These are phyloP conservation scores for Gracilaria vermiculophylla DNA, from an alignment of 23 red algal genomes.

Conservation along the genomic window DNA sequence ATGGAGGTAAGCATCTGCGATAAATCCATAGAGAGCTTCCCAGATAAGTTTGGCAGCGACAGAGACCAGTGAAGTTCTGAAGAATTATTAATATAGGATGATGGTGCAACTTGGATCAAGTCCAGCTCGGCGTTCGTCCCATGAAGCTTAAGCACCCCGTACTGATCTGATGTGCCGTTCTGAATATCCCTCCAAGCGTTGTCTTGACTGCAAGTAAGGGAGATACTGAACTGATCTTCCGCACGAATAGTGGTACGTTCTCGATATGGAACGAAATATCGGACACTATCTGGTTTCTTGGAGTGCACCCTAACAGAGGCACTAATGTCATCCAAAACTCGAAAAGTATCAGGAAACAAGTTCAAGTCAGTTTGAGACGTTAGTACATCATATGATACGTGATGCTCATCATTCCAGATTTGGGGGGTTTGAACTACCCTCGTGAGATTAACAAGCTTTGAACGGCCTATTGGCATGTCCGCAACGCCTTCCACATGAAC, in stretches of 20 bases:
- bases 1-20: neutral
- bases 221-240: conserved; percentile 27
- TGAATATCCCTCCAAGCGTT: conserved; percentile 60
- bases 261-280: conserved; percentile 53
- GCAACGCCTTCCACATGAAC: conserved; percentile 17
- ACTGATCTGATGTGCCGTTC: neutral
- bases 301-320: neutral
- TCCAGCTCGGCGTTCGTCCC: conserved; percentile 28
- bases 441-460: conserved; percentile 23
- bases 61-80: conserved; percentile 30
- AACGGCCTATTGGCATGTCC: neutral
- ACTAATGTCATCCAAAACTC: conserved; percentile 41
- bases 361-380: neutral
- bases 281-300: conserved; percentile 22
- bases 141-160: conserved; percentile 26
- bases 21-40: neutral
- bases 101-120: conserved; percentile 14
- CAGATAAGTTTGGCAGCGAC: conserved; percentile 28
- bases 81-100: conserved; percentile 12
- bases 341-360: conserved; percentile 36
- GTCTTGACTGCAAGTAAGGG: conserved; percentile 49
- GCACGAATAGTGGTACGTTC: conserved; percentile 44
- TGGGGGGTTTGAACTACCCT: conserved; percentile 22
- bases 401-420: conserved; percentile 55
- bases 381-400: conserved; percentile 20